These are phyloP conservation scores for Adansonia grandidieri DNA, from an alignment of 441 rosid species.

Conservation along the genomic window DNA sequence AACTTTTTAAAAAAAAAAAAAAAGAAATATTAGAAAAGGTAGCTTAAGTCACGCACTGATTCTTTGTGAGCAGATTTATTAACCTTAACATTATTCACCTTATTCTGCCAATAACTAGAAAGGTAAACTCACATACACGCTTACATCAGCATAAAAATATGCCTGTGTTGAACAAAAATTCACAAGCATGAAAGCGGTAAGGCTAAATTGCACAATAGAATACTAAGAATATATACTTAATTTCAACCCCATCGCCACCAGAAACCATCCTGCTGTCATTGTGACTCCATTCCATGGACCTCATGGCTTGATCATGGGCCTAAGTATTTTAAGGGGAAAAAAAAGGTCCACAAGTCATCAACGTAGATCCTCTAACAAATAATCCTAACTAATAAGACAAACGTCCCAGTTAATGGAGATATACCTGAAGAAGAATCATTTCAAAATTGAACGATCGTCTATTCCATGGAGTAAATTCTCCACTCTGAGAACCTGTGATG, in stretches of 20 bases:
- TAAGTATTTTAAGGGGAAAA: slow-evolving; percentile 32
- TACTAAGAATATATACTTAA: slow-evolving; percentile 53
- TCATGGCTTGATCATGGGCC: slow-evolving; percentile 99
- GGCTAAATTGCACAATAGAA: not conserved
- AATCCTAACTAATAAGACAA: slow-evolving; percentile 16
- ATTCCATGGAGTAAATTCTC: slow-evolving; percentile 98
- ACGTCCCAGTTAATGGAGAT: slow-evolving; percentile 8
- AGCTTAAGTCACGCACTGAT: slow-evolving; percentile 94
- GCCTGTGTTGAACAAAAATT: not conserved
- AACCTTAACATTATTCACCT: slow-evolving; percentile 96
- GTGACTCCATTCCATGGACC: slow-evolving; percentile 98
- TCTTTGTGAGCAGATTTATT: slow-evolving; percentile 96
- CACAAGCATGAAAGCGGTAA: slow-evolving; percentile 13
- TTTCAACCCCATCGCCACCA: slow-evolving; percentile 95
- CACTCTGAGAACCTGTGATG: slow-evolving; percentile 95
- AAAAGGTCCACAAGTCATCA: slow-evolving; percentile 24
- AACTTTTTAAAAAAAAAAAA: not conserved
- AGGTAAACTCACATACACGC: slow-evolving; percentile 18
- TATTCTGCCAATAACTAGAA: slow-evolving; percentile 95
- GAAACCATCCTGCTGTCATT: slow-evolving; percentile 98
- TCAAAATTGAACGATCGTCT: slow-evolving; percentile 97
- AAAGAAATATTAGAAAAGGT: slow-evolving; percentile 5
- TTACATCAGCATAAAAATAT: slow-evolving; percentile 6
- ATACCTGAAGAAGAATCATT: slow-evolving; percentile 97
- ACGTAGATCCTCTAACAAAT: not conserved